Evolutionary conservation across 306 rosid species (phyloP), one percentile per base, ranked within the genome.

Genomic region (Aeschynomene evenia): DNA sequence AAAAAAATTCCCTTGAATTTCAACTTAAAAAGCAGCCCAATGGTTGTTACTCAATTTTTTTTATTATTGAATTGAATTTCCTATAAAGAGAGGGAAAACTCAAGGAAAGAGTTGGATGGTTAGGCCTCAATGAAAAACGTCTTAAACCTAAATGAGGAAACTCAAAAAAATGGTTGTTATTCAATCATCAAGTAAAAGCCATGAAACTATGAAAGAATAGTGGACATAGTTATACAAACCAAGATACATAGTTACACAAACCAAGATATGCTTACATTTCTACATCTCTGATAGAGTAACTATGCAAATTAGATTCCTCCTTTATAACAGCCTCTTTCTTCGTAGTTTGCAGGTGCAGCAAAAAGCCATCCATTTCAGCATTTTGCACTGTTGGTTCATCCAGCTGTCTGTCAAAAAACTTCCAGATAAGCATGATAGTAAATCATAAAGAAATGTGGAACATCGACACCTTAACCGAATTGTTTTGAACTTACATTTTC

Each of bases 351-450:
- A 94, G 76, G 76, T 94, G 81, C 70, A 77, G 51, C 40, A 88
- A 61, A 68, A 94, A 94, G 33, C 97, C 99, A 62, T 91, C 99
- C 88, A 94, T 90, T 79, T 94, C 92, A 13, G 74, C 79, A 79
- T 73, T 72, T 59, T 70, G 75, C 0, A 94, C 97, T 0, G 42
- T 70, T 20, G 95, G 57, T 63, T 72, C 96, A 24, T 72, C 63
- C 54, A 91, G 61, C 63, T 66, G 96, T 82, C 97, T 94, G 95
- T 50, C 54, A 70, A 71, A 76, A 68, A 57, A 51, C 61, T 19
- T 34, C 54, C 69, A 26, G 33, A 67, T 18, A 77, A 74, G 67
- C 37, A 33, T 24, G 6, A 60, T 37, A 12, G 21, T 28, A 58
- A 15, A 13, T 45, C 18, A 50, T 51, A 70, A 37, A 63, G 28